phyloP scores from a whole-genome alignment of 2,329 filamentous ascomycete species.

The Paradendryphiella salina region DNA sequence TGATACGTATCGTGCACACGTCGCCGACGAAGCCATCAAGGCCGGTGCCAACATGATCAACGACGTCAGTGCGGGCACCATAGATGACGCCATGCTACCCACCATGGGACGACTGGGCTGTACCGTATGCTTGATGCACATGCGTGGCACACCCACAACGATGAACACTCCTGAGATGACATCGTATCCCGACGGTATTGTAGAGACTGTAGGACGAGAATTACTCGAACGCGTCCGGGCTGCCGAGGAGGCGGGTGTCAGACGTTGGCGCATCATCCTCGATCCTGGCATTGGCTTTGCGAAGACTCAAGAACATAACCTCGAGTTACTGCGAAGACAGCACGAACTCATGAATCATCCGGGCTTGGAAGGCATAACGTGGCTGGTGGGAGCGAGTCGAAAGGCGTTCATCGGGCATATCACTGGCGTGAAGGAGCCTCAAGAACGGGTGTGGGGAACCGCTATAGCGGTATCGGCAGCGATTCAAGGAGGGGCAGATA shows the following conservation, averaged over 20 bases:
- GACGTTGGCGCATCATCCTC: constrained; percentile 91
- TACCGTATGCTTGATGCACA: constrained; percentile 87
- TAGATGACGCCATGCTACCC: constrained; percentile 80
- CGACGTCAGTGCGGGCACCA: constrained; percentile 80
- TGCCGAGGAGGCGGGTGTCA: constrained; percentile 79
- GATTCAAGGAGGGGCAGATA: constrained; percentile 83
- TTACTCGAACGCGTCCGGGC: constrained; percentile 70
- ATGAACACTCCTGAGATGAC: constrained; percentile 65
- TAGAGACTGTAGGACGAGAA: constrained; percentile 68
- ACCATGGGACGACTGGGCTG: constrained; percentile 77
- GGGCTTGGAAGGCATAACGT: constrained; percentile 72
- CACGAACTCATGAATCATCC: constrained; percentile 56
- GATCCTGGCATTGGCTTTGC: constrained; percentile 95
- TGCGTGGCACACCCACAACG: constrained; percentile 82
- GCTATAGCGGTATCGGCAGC: constrained; percentile 85
- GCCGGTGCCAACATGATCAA: constrained; percentile 93
- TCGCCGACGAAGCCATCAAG: constrained; percentile 74
- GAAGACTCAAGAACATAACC: constrained; percentile 78
- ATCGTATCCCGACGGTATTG: constrained; percentile 68
- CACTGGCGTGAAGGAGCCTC: constrained; percentile 72
- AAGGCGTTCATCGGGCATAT: constrained; percentile 87
- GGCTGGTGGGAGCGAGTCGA: constrained; percentile 85
- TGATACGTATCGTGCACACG: constrained; percentile 86
- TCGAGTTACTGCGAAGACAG: constrained; percentile 73
- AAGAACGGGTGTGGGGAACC: constrained; percentile 78